Conservation (phyloP, 257 asterid species). For the Lycium barbarum region DNA sequence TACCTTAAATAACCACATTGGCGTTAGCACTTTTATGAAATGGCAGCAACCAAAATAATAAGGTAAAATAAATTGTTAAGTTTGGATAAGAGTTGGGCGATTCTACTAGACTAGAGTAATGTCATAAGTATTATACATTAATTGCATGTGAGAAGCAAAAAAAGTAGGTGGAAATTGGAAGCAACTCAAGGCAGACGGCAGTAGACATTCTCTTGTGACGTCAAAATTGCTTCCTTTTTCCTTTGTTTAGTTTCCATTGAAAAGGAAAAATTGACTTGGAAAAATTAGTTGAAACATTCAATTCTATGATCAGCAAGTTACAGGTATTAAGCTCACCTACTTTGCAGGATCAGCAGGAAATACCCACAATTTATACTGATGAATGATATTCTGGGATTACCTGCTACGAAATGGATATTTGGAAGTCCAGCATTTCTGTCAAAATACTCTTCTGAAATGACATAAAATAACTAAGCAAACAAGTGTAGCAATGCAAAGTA, state of each 20-base stretch:
- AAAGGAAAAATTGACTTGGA: neutral
- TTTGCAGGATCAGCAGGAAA: neutral
- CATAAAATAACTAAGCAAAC: neutral
- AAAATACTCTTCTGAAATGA: neutral
- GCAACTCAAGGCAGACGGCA: neutral
- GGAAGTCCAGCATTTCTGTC: neutral
- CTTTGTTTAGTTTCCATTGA: neutral
- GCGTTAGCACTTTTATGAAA: neutral
- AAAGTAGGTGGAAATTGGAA: neutral
- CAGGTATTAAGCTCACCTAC: neutral
- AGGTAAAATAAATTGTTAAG: neutral
- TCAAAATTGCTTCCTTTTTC: neutral
- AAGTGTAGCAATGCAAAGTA: neutral
- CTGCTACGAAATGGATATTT: neutral
- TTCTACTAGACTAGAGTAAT: neutral
- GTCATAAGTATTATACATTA: neutral
- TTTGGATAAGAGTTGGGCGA: neutral
- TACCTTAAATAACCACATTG: neutral
- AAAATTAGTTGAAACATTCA: neutral
- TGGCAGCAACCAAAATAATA: too few relatives aligned
- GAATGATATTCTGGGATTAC: neutral
- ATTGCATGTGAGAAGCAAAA: neutral
- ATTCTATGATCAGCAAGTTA: neutral
- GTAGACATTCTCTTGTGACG: neutral
- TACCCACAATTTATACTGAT: neutral